Evolutionary conservation across 1,284 basidiomycete genomes (phyloP).

Genomic region (Leccinum subatratum): DNA sequence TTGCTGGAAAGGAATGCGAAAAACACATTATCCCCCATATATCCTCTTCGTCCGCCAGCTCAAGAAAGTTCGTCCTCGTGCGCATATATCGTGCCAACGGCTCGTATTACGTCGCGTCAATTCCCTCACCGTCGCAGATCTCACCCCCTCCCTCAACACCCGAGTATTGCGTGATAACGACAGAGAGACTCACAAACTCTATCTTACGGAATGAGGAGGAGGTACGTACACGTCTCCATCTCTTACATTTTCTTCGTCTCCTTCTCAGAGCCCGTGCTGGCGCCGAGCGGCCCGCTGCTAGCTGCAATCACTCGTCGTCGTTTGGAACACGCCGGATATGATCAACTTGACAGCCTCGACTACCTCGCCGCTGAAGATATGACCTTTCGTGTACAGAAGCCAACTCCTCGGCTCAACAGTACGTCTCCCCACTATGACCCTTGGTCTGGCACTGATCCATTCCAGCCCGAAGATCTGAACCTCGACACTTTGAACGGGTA

Average conservation of each 20-base stretch:
- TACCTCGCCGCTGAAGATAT: conserved; percentile 80
- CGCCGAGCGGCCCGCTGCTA: conserved; percentile 84
- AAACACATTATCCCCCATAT: conserved; percentile 22
- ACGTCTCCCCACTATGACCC: conserved; percentile 24
- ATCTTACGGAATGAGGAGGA: conserved; percentile 79
- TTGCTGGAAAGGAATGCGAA: conserved; percentile 20
- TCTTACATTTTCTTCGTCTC: conserved; percentile 9
- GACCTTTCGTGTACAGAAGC: conserved; percentile 77
- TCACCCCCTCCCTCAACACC: conserved; percentile 62
- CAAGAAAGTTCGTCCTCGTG: conserved; percentile 26
- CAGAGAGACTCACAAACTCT: conserved; percentile 66
- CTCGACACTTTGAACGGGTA: conserved; percentile 77
- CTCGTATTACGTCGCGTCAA: conserved; percentile 68
- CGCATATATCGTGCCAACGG: conserved; percentile 78
- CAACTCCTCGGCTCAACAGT: conserved; percentile 65
- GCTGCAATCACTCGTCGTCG: conserved; percentile 81
- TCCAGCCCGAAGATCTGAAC: conserved; percentile 64
- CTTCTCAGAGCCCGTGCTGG: conserved; percentile 71
- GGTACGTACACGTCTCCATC: conserved; percentile 46
- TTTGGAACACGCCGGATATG: conserved; percentile 89
- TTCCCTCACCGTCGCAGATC: conserved; percentile 69
- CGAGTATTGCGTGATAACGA: conserved; percentile 46
- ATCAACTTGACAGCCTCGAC: conserved; percentile 76
- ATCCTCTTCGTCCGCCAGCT: conserved; percentile 16
- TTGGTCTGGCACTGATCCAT: conserved; percentile 11